Evolutionary conservation across 2,329 filamentous ascomycete species (phyloP).

Genomic region (Penicillium sp.): DNA sequence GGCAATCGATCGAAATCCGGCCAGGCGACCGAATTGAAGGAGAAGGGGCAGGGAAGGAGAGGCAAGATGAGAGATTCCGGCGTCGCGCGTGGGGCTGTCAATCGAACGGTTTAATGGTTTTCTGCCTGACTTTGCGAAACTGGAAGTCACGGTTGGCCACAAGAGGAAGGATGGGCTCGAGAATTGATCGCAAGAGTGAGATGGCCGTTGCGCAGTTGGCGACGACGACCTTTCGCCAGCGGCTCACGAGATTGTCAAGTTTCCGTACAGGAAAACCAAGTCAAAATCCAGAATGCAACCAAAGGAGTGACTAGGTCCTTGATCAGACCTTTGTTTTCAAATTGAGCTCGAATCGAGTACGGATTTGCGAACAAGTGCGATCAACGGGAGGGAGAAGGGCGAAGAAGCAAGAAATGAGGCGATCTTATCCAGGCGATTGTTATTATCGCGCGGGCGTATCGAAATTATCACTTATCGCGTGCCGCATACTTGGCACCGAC

Average conservation of each 20-base stretch:
- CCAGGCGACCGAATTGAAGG: conserved; percentile 35
- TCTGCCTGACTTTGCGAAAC: not conserved
- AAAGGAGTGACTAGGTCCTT: conserved; percentile 8
- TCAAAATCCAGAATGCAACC: not conserved
- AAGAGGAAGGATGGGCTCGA: not conserved
- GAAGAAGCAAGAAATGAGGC: conserved; percentile 16
- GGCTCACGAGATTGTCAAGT: not conserved
- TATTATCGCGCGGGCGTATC: conserved; percentile 21
- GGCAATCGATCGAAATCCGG: conserved; percentile 38
- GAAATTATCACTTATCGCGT: conserved; percentile 23
- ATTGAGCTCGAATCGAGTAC: not conserved
- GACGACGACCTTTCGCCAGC: not conserved
- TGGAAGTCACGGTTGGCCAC: not conserved
- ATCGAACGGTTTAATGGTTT: not conserved
- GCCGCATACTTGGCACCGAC: conserved; percentile 7
- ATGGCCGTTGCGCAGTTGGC: not conserved
- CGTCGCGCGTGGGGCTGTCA: conserved; percentile 6
- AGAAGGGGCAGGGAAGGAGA: conserved; percentile 4
- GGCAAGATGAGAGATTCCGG: not conserved
- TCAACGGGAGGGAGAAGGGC: conserved; percentile 4
- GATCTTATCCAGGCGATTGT: conserved; percentile 25
- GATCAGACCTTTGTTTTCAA: conserved; percentile 1
- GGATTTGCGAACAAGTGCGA: not conserved
- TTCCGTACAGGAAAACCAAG: conserved; percentile 2
- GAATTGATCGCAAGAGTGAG: not conserved